Conservation (phyloP, 495 filamentous ascomycete species). For the Acidomyces sp. region DNA sequence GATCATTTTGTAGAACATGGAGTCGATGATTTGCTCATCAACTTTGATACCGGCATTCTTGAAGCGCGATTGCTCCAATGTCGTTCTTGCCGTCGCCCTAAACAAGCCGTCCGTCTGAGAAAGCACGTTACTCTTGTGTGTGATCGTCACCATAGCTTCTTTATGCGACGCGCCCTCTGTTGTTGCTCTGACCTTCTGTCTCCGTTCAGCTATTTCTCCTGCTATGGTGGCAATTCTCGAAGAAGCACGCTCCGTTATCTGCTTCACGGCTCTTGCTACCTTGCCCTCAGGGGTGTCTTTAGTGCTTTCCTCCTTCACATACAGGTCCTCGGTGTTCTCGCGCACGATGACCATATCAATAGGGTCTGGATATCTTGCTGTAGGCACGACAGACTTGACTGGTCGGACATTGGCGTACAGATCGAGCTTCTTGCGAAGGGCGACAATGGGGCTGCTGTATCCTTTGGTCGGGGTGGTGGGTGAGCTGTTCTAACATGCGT, state of each 20-base stretch:
- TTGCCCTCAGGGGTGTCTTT: constrained; percentile 52
- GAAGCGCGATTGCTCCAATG: constrained; percentile 44
- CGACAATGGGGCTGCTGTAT: constrained; percentile 95
- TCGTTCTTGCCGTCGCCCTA: constrained; percentile 59
- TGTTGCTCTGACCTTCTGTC: constrained; percentile 60
- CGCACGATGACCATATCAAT: constrained; percentile 97
- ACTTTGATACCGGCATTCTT: constrained; percentile 50
- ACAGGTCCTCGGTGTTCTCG: constrained; percentile 97
- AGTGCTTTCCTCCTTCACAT: constrained; percentile 94
- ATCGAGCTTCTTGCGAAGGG: constrained; percentile 84
- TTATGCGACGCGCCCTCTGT: constrained; percentile 41
- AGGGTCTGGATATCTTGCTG: constrained; percentile 17
- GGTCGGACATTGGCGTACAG: constrained; percentile 96
- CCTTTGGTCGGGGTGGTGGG: constrained; percentile 78
- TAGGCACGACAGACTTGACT: constrained; percentile 67
- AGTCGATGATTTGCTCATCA: constrained; percentile 98
- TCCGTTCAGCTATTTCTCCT: constrained; percentile 79
- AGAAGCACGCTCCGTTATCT: constrained; percentile 75
- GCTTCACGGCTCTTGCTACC: constrained; percentile 94
- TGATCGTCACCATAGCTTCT: constrained; percentile 78
- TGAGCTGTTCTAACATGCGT: constrained; percentile 38
- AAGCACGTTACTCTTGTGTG: constrained; percentile 96
- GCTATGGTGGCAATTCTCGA: constrained; percentile 80
- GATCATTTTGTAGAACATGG: constrained; percentile 99
- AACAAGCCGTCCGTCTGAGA: constrained; percentile 95